Evolutionary conservation across 2,329 filamentous ascomycete species (phyloP).

Genomic region (Periglandula ipomoeae): DNA sequence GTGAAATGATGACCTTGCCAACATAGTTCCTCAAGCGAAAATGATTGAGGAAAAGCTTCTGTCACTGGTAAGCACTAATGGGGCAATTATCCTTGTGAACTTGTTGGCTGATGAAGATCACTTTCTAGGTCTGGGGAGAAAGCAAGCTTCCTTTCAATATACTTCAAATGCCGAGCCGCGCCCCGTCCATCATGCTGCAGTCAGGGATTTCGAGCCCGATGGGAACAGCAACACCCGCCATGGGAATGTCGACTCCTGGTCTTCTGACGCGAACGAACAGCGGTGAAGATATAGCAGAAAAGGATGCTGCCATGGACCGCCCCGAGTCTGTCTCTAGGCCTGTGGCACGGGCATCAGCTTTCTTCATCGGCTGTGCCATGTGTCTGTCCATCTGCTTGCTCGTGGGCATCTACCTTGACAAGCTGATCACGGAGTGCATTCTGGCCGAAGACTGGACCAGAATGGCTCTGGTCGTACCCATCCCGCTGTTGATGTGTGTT

Average conservation of each 20-base stretch:
- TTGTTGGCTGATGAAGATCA: not conserved
- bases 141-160: constrained; percentile 10
- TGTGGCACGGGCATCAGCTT: constrained; percentile 24
- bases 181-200: constrained; percentile 10
- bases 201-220: constrained; percentile 12
- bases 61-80: constrained; percentile 11
- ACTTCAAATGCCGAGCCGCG: constrained; percentile 10
- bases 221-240: constrained; percentile 11
- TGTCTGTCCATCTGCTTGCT: constrained; percentile 28
- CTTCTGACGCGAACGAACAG: constrained; percentile 10
- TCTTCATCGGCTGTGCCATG: constrained; percentile 30
- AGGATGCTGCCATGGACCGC: constrained; percentile 15
- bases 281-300: constrained; percentile 16
- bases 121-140: constrained; percentile 18
- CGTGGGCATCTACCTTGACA: constrained; percentile 25
- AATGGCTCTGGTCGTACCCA: constrained; percentile 24
- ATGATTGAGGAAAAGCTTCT: constrained; percentile 24
- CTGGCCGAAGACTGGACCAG: constrained; percentile 29
- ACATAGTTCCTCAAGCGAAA: constrained; percentile 29
- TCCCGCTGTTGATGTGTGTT: constrained; percentile 26
- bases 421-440: constrained; percentile 29
- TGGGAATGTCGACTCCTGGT: constrained; percentile 11
- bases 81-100: not conserved
- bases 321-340: constrained; percentile 33
- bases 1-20: constrained; percentile 32